Conservation (phyloP, 495 filamentous ascomycete species). For the Sporormia fimetaria region DNA sequence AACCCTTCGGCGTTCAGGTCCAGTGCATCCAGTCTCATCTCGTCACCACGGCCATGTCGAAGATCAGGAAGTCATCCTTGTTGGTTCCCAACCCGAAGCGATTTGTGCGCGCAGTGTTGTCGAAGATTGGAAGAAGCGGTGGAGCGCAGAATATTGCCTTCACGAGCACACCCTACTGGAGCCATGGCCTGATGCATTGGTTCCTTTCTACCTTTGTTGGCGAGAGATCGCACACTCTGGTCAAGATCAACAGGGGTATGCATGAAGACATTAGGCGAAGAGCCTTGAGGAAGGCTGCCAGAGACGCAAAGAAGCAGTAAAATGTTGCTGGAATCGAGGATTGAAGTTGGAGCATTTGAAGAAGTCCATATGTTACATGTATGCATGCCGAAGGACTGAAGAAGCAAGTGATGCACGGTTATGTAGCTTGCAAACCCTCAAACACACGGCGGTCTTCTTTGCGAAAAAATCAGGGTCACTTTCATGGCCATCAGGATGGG, state of each 20-base stretch:
- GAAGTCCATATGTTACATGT: too few relatives aligned
- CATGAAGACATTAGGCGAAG: conserved; percentile 78
- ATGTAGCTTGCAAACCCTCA: too few relatives aligned
- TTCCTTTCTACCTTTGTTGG: conserved; percentile 60
- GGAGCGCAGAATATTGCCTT: conserved; percentile 62
- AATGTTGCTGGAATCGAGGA: neutral
- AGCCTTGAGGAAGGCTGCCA: conserved; percentile 78
- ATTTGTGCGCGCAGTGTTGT: conserved; percentile 69
- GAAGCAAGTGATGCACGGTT: too few relatives aligned
- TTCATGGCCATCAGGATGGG: too few relatives aligned
- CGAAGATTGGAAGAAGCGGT: conserved; percentile 69
- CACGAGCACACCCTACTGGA: conserved; percentile 88
- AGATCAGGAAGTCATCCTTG: conserved; percentile 65
- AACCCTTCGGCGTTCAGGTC: conserved; percentile 66
- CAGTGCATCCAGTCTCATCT: conserved; percentile 83
- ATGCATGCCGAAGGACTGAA: too few relatives aligned
- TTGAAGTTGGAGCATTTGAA: neutral
- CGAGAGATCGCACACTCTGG: conserved; percentile 47
- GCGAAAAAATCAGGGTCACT: too few relatives aligned
- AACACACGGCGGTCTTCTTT: too few relatives aligned
- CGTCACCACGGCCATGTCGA: conserved; percentile 90
- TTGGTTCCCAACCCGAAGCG: conserved; percentile 68
- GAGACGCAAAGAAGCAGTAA: conserved; percentile 56
- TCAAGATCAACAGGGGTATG: conserved; percentile 63
- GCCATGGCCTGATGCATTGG: conserved; percentile 82